Evolutionary conservation across 2,329 filamentous ascomycete genomes (phyloP).

Genomic region (Ophiostoma montium): DNA sequence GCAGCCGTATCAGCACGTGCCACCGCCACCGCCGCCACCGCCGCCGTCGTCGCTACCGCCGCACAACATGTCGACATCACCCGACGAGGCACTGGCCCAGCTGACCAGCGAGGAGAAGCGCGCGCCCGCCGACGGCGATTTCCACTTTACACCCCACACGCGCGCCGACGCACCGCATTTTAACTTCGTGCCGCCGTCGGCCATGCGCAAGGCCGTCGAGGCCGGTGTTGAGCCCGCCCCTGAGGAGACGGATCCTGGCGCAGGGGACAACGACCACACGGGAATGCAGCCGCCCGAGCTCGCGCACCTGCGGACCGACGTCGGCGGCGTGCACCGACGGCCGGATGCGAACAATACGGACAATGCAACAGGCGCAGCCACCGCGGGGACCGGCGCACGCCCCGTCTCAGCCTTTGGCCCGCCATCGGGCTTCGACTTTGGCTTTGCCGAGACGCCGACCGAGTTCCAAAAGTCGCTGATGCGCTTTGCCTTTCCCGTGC

Average conservation of each 20-base stretch:
- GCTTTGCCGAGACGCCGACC: conserved; percentile 71
- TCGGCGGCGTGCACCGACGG: conserved; percentile 17
- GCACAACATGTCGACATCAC: conserved; percentile 15
- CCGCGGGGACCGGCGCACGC: conserved; percentile 18
- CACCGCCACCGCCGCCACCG: conserved; percentile 15
- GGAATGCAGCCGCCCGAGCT: conserved; percentile 34
- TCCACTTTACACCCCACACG: conserved; percentile 43
- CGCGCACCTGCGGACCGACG: conserved; percentile 40
- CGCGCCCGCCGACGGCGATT: conserved; percentile 23
- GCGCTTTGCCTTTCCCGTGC: conserved; percentile 72
- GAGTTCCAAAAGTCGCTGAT: conserved; percentile 82
- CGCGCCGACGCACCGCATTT: conserved; percentile 40
- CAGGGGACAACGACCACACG: conserved; percentile 7
- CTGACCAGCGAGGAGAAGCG: conserved; percentile 23
- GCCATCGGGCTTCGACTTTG: conserved; percentile 57
- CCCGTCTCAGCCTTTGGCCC: conserved; percentile 45
- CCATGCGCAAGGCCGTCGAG: conserved; percentile 5
- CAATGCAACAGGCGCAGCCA: too few species aligned
- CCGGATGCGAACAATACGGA: background rate
- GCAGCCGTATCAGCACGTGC: conserved; percentile 34
- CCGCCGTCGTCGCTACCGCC: too few species aligned
- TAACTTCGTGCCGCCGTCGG: conserved; percentile 34
- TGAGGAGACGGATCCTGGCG: conserved; percentile 5
- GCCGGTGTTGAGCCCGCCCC: conserved; percentile 2
- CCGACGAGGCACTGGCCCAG: conserved; percentile 33